A percentile compares a stretch with the other conserved stretches of the same genome.
These are phyloP conservation scores for Colletotrichum cereale DNA, from an alignment of 2,329 filamentous ascomycete species.

Conservation along the genomic window DNA sequence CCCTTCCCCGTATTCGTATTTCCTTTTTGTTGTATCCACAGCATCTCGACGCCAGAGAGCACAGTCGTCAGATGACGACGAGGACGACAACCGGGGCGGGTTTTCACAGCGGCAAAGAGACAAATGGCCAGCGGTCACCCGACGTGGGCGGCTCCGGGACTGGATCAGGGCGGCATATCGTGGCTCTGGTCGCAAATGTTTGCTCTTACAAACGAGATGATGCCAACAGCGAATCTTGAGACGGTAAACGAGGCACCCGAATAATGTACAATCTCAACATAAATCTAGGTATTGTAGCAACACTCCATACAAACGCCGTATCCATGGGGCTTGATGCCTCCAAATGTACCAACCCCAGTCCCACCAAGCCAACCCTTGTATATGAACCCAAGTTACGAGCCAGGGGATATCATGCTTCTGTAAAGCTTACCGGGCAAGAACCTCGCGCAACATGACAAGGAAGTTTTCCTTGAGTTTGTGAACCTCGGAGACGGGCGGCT, in stretches of 20 bases:
- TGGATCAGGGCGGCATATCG: too few relatives aligned
- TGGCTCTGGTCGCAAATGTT: too few relatives aligned
- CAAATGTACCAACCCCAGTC: constrained; percentile 19
- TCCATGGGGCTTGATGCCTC: constrained; percentile 27
- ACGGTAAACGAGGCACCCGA: not conserved
- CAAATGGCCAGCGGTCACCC: too few relatives aligned
- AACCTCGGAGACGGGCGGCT: constrained; percentile 83
- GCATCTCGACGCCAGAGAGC: too few relatives aligned
- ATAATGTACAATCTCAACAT: not conserved
- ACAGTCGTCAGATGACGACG: too few relatives aligned
- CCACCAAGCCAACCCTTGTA: constrained; percentile 26
- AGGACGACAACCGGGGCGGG: too few relatives aligned
- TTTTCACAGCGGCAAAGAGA: too few relatives aligned
- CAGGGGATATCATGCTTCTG: constrained; percentile 30
- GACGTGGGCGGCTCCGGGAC: too few relatives aligned
- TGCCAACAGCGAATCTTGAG: too few relatives aligned
- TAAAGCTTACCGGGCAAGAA: constrained; percentile 75
- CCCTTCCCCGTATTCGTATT: too few relatives aligned
- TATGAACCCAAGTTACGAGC: constrained; percentile 22
- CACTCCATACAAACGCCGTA: constrained; percentile 27
- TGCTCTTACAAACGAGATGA: too few relatives aligned
- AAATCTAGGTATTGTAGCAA: constrained; percentile 28
- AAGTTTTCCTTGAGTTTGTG: constrained; percentile 85
- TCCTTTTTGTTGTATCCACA: not conserved
- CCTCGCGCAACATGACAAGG: constrained; percentile 82